phyloP scores from a whole-genome alignment of 2,329 filamentous ascomycete genomes.

The Helicocarpus griseus region DNA sequence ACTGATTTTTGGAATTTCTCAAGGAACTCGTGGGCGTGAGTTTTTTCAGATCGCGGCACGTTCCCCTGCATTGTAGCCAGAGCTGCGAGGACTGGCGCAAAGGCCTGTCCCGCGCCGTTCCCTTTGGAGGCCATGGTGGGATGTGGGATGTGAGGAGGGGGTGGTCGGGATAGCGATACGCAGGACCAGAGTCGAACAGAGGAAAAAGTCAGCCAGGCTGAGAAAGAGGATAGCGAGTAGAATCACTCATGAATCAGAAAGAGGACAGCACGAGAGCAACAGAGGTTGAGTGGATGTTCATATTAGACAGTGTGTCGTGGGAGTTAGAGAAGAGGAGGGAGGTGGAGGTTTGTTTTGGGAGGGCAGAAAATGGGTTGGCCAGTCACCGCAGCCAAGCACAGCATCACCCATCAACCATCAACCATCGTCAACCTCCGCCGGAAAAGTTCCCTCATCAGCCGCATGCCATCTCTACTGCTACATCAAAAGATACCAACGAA shows the following conservation, averaged over 20 bases:
- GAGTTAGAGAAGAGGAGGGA: background rate
- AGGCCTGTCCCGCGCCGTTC: constrained; percentile 55
- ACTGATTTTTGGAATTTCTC: constrained; percentile 98
- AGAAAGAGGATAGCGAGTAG: background rate
- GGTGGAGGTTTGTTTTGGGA: background rate
- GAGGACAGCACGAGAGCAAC: background rate
- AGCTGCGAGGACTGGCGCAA: constrained; percentile 76
- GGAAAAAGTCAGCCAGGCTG: constrained; percentile 1
- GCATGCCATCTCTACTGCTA: constrained; percentile 3
- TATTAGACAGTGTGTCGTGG: background rate
- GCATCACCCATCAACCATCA: background rate
- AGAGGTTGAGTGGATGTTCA: background rate
- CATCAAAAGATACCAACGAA: no score
- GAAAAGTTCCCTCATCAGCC: constrained; percentile 10
- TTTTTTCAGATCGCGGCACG: constrained; percentile 71
- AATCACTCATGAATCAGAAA: constrained; percentile 1
- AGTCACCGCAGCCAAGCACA: no score
- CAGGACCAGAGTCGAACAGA: background rate
- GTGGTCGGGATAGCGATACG: background rate
- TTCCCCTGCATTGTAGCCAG: constrained; percentile 84
- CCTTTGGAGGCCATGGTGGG: constrained; percentile 57
- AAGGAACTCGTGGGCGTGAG: constrained; percentile 81
- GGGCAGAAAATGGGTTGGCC: no score
- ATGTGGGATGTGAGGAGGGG: constrained; percentile 9
- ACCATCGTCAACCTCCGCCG: background rate